A percentile compares a stretch with the other conserved stretches of the same genome.
phyloP scores from a whole-genome alignment of 352 stramenopile species.

The Phytophthora syringae region DNA sequence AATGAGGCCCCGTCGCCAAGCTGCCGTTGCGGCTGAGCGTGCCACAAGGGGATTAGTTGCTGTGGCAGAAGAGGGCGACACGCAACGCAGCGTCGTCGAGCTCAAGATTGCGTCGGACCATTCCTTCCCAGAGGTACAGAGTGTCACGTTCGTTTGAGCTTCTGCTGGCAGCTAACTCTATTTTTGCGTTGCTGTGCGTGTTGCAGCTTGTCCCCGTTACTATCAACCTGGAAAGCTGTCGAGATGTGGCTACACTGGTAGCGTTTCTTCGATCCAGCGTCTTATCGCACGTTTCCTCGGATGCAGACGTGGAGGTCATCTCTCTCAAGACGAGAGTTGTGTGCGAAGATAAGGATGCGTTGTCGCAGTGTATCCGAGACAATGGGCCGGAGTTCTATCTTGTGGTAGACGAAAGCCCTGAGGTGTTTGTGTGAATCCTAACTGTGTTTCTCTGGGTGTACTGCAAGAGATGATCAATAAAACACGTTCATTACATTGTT shows the following conservation, averaged over 20 bases:
- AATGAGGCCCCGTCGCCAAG: not conserved
- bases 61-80: not conserved
- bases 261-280: constrained; percentile 23
- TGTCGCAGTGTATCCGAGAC: constrained; percentile 25
- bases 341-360: constrained; percentile 21
- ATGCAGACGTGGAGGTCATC: constrained; percentile 28
- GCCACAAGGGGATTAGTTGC: too few species aligned
- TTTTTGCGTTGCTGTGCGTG: not conserved
- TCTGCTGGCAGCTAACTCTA: not conserved
- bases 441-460: not conserved
- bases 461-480: constrained; percentile 3
- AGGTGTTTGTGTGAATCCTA: constrained; percentile 25
- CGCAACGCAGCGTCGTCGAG: not conserved
- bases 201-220: constrained; percentile 23
- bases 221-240: constrained; percentile 29
- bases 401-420: constrained; percentile 27
- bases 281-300: constrained; percentile 9
- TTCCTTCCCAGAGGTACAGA: constrained; percentile 41
- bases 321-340: constrained; percentile 20
- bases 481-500: not conserved
- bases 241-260: constrained; percentile 27
- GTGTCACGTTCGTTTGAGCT: not conserved
- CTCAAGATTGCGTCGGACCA: constrained; percentile 40
- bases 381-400: constrained; percentile 41
- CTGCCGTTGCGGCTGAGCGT: not conserved